Percentiles rank a stretch among this genome's conserved stretches.
These are phyloP conservation scores for Letharia columbiana DNA, from an alignment of 495 filamentous ascomycete genomes.

Conservation along the genomic window DNA sequence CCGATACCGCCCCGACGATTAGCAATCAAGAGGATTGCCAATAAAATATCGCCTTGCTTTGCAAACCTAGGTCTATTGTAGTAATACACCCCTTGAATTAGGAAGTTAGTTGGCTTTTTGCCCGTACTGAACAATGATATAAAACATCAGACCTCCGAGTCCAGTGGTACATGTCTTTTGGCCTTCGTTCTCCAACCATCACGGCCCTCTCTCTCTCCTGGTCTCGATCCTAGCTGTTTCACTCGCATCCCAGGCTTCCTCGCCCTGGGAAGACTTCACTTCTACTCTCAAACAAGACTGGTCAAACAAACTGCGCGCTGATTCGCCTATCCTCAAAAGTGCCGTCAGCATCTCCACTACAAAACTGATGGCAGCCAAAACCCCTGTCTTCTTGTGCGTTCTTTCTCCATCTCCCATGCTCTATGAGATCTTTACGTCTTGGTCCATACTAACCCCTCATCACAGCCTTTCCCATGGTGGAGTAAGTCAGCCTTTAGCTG, in stretches of 20 bases:
- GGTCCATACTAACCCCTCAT: not conserved
- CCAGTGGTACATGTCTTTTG: not conserved
- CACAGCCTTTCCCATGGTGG: constrained; percentile 60
- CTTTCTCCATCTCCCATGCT: not conserved
- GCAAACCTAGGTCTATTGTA: constrained; percentile 3
- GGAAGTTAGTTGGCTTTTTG: too few relatives aligned
- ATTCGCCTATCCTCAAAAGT: not conserved
- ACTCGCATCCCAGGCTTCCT: not conserved
- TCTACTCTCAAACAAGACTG: not conserved
- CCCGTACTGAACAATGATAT: not conserved
- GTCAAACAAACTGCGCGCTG: not conserved
- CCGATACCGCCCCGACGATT: too few relatives aligned
- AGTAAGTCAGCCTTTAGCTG: constrained; percentile 39
- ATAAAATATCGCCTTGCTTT: not conserved
- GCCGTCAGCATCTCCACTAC: not conserved
- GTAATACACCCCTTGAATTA: not conserved
- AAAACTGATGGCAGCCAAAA: constrained; percentile 26
- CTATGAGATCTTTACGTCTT: not conserved
- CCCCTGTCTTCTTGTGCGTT: constrained; percentile 60
- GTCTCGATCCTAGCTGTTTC: not conserved
- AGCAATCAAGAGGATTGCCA: not conserved
- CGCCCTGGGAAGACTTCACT: constrained; percentile 1
- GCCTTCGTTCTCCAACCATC: not conserved
- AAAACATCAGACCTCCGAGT: not conserved
- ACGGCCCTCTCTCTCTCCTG: not conserved